Base-by-base conservation (phyloP, 495 filamentous ascomycete species). In the Aspergillus conjunctus region DNA sequence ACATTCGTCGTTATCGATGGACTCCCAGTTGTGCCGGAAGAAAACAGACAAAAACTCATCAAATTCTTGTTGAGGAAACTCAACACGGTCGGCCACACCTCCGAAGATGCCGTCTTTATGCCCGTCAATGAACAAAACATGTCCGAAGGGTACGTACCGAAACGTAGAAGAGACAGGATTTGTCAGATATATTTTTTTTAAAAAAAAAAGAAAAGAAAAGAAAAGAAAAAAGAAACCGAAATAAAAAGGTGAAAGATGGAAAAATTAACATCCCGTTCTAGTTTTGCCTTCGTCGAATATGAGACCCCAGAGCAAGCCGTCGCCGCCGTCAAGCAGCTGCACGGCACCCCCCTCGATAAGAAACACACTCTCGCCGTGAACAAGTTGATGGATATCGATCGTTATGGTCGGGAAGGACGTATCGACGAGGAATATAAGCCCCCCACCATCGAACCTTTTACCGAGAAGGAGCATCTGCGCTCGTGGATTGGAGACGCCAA, bases 371-470 rank as follows among this genome's bases (percentile, higher is more conserved):
- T 98, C 61, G 83, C 85, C 62, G 92, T 98, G 68, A 98, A 98
- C 85, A 98, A 98, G 77, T 80, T 98, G 70, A 96, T 93, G 68
- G 94, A 98, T 74, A 91, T 98, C 66, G 94, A 98, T 65, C 88
- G 93, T 59, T 98, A 92, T 75, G 94, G 94, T 30, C 85, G 92
- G 15, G 93, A 97, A 77, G 94, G 95, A 62, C 87, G 91, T 33
- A 84, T 98, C 67, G 87, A 95, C 55, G 94, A 98, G 67, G 87
- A 91, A 62, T 97, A 96, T 73, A 83, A 83, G 30, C 81, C 88
- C 7, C 93, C 94, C 34, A 66, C 82, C 58, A 83, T 93, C 58
- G 88, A 93, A 59, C 80, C 84, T 1, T 98, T 97, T 77, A 77
- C 83, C 66, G 88, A 96, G 76, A 91, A 92, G 82, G 93, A 97